These are phyloP conservation scores for Epichloe hybrida DNA, from an alignment of 2,329 filamentous ascomycete species.

Conservation along the genomic window DNA sequence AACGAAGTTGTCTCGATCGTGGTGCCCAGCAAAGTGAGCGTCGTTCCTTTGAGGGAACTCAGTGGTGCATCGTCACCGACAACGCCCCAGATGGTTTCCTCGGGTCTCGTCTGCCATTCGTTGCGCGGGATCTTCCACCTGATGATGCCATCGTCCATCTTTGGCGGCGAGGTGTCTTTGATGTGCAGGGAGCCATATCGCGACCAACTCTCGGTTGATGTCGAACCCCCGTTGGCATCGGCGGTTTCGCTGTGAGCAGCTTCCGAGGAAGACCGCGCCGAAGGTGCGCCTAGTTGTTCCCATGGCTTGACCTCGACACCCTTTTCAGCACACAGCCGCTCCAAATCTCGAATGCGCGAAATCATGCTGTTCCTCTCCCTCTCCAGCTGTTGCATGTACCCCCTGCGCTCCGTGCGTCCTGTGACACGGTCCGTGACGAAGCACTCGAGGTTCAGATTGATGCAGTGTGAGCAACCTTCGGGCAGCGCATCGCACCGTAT, in stretches of 20 bases:
- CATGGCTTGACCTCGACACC: conserved; percentile 48
- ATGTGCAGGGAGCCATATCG: conserved; percentile 21
- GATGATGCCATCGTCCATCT: conserved; percentile 8
- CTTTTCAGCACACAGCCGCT: conserved; percentile 47
- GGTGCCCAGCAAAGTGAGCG: conserved; percentile 64
- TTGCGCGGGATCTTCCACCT: conserved; percentile 16
- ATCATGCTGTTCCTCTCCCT: conserved; percentile 55
- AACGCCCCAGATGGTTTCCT: conserved; percentile 54
- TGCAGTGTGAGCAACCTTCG: conserved; percentile 71
- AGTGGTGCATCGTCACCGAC: conserved; percentile 49
- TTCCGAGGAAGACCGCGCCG: conserved; percentile 15
- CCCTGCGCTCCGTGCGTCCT: conserved; percentile 63
- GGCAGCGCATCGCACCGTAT: conserved; percentile 74
- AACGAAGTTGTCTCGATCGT: conserved; percentile 68
- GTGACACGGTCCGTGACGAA: conserved; percentile 80
- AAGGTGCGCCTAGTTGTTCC: conserved; percentile 19
- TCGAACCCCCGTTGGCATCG: conserved; percentile 1
- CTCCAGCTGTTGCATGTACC: conserved; percentile 67
- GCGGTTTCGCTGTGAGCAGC: conserved; percentile 14
- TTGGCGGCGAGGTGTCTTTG: conserved; percentile 15
- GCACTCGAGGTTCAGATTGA: conserved; percentile 63
- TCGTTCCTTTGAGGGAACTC: conserved; percentile 62
- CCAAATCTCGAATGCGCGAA: conserved; percentile 52
- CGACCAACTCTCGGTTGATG: conserved; percentile 17
- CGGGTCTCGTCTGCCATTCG: conserved; percentile 28